Base-by-base conservation (phyloP, 2,329 filamentous ascomycete species). In the Botrytis galanthina region DNA sequence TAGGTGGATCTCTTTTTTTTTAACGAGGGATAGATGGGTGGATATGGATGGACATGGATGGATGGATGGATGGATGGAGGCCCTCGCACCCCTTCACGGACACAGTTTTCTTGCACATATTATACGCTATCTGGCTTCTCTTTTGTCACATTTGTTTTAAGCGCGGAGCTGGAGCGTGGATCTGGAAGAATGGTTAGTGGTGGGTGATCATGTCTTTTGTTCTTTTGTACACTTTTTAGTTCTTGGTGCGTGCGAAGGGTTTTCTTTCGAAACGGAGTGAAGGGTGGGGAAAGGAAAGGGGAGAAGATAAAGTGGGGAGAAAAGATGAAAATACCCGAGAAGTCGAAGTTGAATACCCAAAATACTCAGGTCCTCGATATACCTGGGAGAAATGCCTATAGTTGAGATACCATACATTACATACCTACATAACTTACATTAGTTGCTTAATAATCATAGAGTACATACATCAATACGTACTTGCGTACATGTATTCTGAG, bases 61-160 rank as follows among this genome's bases (percentile, higher is more conserved):
- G 46, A 37, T 35, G 22, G 26, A 51, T 44, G 20, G 54, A 37
- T 35, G 29, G 26, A 54, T 35, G 20, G 54, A 60, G 22, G 39
- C 57, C n/a, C n/a, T 54, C n/a, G n/a, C n/a, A 46, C 29, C 29
- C 51, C 51, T 46, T 20, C 20, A 61, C 54, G 54, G n/a, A 70
- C 8, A 61, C 12, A 64, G 22, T 59, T 61, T 70, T 61, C 37
- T 70, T 70, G 54, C 48, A 70, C 48, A 70, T 70, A 60, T 46
- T n/a, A 54, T 54, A 54, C 12, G n/a, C 67, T 44, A 44, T 35
- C 67, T 61, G 51, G 57, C 37, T 59, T 70, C 29, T 70, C 39
- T 35, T 70, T 70, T 70, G 51, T 60, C 20, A 70, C 54, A 60
- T 59, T 39, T 39, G 48, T 68, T 29, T 42, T 57, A 3, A 54